Base-by-base conservation (phyloP, 2,329 filamentous ascomycete genomes). In the Atkinsonella hypoxylon region DNA sequence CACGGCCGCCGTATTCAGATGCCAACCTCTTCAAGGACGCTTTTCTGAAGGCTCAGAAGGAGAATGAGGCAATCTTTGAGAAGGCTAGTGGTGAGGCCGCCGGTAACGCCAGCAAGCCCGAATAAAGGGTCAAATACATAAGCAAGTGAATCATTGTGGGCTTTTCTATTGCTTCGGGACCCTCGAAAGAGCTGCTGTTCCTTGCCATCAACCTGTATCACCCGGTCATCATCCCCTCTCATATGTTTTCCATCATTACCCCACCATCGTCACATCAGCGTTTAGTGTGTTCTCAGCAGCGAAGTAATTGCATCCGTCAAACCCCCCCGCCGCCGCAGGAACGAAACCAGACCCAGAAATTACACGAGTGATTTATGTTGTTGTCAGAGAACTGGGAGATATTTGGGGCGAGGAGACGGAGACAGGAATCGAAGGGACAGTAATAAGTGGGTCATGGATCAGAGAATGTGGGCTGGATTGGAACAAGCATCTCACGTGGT, bases 21-120 rank as follows among this genome's bases (percentile, higher is more conserved):
- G 93, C 93, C 76, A 95, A 96, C 71, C 76, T 82, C 54, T 97
- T 98, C 82, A 97, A 96, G 79, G 91, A 97, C 58, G 84, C 89
- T 51, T 97, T 97, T 76, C 82, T 95, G 74, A 89, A 94, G 78
- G 91, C 93, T 50, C 90, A 96, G 76, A 83, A 91, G 74, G 89
- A 95, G 68, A 98, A 97, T 72, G 89, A 93, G 77, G 81, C 79
- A 58, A 76, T 95, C 52, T 94, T 96, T 74, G 74, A 72, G 58
- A 74, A 78, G 67, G 46, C 46, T 15, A 62, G 61, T 31, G 61
- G 61, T 49, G 58, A 60, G 45, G 30, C 48, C 41, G 18, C 15
- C 40, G 17, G 18, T 34, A 20, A 46, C 18, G 30, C 47, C 34
- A 45, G 38, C 43, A 52, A 47, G 47, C 2, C 51, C 31, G 51